Evolutionary conservation across 2,329 filamentous ascomycete genomes (phyloP), one percentile per base, ranked within the genome.

Genomic region (Apiospora hydei): DNA sequence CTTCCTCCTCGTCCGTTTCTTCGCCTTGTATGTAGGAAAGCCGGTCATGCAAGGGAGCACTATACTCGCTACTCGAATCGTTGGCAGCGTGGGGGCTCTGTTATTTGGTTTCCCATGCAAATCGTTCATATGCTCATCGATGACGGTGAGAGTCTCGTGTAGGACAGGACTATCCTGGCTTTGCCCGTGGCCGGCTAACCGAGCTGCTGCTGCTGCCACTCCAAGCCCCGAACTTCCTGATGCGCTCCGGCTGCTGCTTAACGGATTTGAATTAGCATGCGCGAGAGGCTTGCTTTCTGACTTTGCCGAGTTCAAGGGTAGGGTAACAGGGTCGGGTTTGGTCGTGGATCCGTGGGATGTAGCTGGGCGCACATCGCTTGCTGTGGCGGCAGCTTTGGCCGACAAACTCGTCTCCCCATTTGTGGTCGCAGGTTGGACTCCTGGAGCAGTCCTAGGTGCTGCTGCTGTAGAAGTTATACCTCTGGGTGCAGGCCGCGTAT

Each of bases 111-210:
- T 84, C 24, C 88, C 88, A 73, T 88, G 85, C 75, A 98, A 89
- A 80, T 98, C 93, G 57, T 94, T 98, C 77, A 98, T 98, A 80
- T 98, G 96, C 83, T 98, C 96, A 81, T 98, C 93, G 78, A 98
- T 98, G 72, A 98, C 96, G 78, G 95, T 98, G 69, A 98, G 84
- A 0, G 96, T 98, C 81, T 98, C 95, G 80, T 95, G 95, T 86
- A 98, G 93, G 69, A 98, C 95, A 57, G 78, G 80, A 73, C 84
- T 88, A 69, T 89, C 85, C 76, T 90, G 85, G 73, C 85, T 85
- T n/a, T 76, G 76, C 71, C 85, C 82, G 71, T 81, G 82, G 34
- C 68, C 21, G 14, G 18, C 38, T 68, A 89, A 80, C 67, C 84
- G 81, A 69, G 79, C 77, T 26, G 47, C 34, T 26, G 41, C 41